Conservation (phyloP, 345 rosid species). For the Linum usitatissimum region DNA sequence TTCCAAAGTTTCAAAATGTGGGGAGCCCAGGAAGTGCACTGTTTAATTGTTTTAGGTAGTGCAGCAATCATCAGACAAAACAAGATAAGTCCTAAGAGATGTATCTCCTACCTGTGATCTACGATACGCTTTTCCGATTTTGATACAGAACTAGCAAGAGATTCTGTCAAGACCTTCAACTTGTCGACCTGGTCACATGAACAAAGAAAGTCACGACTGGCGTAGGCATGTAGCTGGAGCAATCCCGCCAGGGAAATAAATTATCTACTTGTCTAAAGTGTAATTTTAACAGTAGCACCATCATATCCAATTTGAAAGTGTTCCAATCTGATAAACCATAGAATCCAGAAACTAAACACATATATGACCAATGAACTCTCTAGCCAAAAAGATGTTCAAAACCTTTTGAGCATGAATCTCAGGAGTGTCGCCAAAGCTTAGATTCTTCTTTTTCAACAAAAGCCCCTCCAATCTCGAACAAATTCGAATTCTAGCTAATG, state of each 20-base stretch:
- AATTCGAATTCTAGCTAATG: conserved; percentile 56
- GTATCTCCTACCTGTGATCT: conserved; percentile 55
- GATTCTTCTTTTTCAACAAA: conserved; percentile 53
- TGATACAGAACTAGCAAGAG: conserved; percentile 60
- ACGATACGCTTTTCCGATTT: conserved; percentile 85
- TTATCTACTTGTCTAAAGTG: no score
- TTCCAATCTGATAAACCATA: not conserved
- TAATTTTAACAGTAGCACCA: not conserved
- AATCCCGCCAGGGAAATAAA: no score
- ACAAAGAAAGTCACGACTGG: conserved; percentile 11
- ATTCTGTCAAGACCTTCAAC: conserved; percentile 81
- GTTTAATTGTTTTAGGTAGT: not conserved
- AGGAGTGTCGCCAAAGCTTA: conserved; percentile 69
- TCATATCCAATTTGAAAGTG: not conserved
- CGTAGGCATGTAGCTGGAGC: not conserved
- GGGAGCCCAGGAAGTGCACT: not conserved
- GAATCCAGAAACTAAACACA: not conserved
- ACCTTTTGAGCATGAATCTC: conserved; percentile 96
- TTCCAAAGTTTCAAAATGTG: no score
- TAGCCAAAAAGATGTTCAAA: not conserved
- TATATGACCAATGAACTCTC: not conserved
- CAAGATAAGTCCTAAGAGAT: no score
- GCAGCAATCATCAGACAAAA: not conserved
- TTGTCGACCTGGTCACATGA: conserved; percentile 60
- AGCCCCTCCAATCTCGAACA: conserved; percentile 80